Conservation (phyloP, 2,329 filamentous ascomycete genomes). For the Penicillium sp. region DNA sequence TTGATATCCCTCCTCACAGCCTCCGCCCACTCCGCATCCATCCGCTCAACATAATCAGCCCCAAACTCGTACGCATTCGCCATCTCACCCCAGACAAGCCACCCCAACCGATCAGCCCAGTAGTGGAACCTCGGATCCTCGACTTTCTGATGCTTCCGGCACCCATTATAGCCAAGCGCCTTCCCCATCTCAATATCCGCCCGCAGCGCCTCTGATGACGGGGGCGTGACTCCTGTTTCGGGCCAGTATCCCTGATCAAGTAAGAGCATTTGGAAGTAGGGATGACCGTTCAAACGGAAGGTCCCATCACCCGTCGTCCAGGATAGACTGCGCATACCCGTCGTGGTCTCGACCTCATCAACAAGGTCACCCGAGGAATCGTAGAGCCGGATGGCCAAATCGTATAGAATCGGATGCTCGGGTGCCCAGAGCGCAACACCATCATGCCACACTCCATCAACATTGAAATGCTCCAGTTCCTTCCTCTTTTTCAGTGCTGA, state of each 20-base stretch:
- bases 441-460: slow-evolving; percentile 54
- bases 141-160: slow-evolving; percentile 68
- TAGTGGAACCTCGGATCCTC: slow-evolving; percentile 67
- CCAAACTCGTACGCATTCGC: slow-evolving; percentile 65
- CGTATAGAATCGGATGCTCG: slow-evolving; percentile 62
- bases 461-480: slow-evolving; percentile 25
- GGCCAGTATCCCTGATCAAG: slow-evolving; percentile 73
- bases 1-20: slow-evolving; percentile 65
- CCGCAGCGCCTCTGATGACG: slow-evolving; percentile 64
- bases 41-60: slow-evolving; percentile 57
- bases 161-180: slow-evolving; percentile 65
- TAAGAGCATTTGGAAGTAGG: slow-evolving; percentile 66
- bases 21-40: slow-evolving; percentile 65
- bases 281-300: slow-evolving; percentile 65
- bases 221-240: slow-evolving; percentile 65
- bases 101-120: slow-evolving; percentile 64
- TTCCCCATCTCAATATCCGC: slow-evolving; percentile 65
- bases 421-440: slow-evolving; percentile 68
- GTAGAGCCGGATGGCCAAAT: slow-evolving; percentile 56
- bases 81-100: slow-evolving; percentile 71
- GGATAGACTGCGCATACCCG: slow-evolving; percentile 60
- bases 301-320: slow-evolving; percentile 60
- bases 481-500: slow-evolving; percentile 23
- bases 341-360: slow-evolving; percentile 60
- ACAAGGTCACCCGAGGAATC: slow-evolving; percentile 28